Base-by-base conservation (phyloP, 768 basidiomycete genomes). In the Coprinellus aureogranulatus region DNA sequence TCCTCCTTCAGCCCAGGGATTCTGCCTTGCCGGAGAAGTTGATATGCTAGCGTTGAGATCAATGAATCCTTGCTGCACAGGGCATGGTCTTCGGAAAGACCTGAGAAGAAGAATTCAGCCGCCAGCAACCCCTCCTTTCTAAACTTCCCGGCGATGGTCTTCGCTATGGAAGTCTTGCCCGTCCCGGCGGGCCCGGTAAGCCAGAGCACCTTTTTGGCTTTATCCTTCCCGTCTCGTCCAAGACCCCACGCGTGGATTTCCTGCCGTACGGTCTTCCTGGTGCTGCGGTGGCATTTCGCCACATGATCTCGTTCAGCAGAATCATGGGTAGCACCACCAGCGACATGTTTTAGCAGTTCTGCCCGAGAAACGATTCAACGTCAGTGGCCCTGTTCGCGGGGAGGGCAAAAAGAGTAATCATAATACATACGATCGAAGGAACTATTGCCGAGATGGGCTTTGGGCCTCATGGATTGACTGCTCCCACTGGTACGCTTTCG, bases 41-140 rank as follows among this genome's bases (percentile, higher is more conserved):
- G 54, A 34, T 55, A 46, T 30, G 54, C 54, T 16, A 55, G 10
- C 2, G 54, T 55, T 20, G 54, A 27, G 22, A 55, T 28, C 14
- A 55, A 22, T 14, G 5, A 10, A 10, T 20, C 47, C n/a, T 44
- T 42, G 16, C 2, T 16, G 5, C 30, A n/a, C 11, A 22, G 12
- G 30, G 27, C 26, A 4, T 16, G 34, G 1, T 22, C 22, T 20
- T 11, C 25, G 10, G 41, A 55, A 16, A 16, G 23, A 2, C 22
- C 20, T 4, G 42, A 61, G 47, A 61, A 61, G 57, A 61, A 58
- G 47, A 58, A 61, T 31, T 48, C 49, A 4, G 47, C 60, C 2
- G 48, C 53, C 2, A 61, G 54, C 1, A 31, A 27, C 31, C 48
- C 46, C 18, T 45, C 37, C 22, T 31, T 45, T 16, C 27, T 30